Evolutionary conservation across 345 rosid species (phyloP), one percentile per base, ranked within the genome.

Genomic region (Linum usitatissimum): DNA sequence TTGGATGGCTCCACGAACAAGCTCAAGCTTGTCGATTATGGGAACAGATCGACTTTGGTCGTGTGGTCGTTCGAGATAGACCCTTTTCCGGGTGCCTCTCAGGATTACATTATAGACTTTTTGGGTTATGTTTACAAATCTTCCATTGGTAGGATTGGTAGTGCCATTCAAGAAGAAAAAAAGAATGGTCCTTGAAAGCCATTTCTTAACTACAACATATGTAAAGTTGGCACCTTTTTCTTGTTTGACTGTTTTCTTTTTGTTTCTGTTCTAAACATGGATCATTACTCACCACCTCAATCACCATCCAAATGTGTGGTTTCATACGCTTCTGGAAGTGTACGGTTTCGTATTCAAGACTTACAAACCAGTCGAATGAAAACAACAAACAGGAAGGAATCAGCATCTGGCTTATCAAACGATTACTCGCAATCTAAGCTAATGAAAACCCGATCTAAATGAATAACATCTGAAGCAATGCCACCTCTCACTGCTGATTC

Each of bases 61-160:
- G 60, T 49, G 18, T 83, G 84, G 86, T 73, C 77, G n/a, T 83
- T 77, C 15, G 79, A 78, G 73, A 66, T 71, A 2, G 63, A 73
- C 53, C 81, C 83, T 0, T 56, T 80, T 8, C 80, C 78, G 65
- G 87, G 76, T 53, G 75, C 71, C 3, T 40, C 62, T 6, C 69
- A 82, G 64, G 85, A 79, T 30, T 70, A 38, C 36, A 70, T 79
- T 9, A 69, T 72, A 31, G 87, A 79, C 53, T 77, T 68, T 60
- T 66, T 82, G 19, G 85, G 84, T 17, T 85, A 80, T 68, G 73
- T 80, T 3, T 76, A 79, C 40, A 85, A 77, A 71, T 82, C 84
- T 60, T 79, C 80, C 58, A 77, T 76, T 18, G 70, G 67, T 39
- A 80, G 73, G 79, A 82, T 79, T 55, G 72, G 55, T 14, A 73